Percentiles rank a stretch among this genome's conserved stretches.
These are phyloP conservation scores for Barnettozyma sucrosica DNA, from an alignment of 805 yeast species.

Conservation along the genomic window DNA sequence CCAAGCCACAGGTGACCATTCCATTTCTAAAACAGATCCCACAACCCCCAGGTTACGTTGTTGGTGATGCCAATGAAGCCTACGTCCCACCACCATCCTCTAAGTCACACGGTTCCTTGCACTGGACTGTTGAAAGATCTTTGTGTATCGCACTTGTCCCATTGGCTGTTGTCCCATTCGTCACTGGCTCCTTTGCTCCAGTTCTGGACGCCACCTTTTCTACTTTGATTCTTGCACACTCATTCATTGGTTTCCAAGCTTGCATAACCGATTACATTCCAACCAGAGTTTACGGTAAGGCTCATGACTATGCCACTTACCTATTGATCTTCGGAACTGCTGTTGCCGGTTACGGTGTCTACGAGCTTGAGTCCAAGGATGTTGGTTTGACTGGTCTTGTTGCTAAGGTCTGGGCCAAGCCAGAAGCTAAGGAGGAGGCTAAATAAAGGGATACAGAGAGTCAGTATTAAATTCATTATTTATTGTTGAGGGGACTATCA, in stretches of 20 bases:
- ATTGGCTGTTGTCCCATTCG: constrained; percentile 65
- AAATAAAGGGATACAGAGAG: constrained; percentile 2
- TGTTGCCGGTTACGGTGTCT: constrained; percentile 72
- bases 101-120: constrained; percentile 75
- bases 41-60: constrained; percentile 86
- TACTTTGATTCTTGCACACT: constrained; percentile 63
- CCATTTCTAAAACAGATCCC: constrained; percentile 54
- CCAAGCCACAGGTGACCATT: constrained; percentile 33
- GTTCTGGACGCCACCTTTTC: constrained; percentile 68
- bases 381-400: constrained; percentile 72
- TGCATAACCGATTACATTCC: constrained; percentile 95
- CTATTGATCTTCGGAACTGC: constrained; percentile 68
- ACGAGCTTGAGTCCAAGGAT: constrained; percentile 71
- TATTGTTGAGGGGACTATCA: constrained; percentile 1
- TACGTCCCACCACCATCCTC: constrained; percentile 57
- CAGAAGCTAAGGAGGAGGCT: constrained; percentile 20
- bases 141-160: constrained; percentile 73
- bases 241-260: constrained; percentile 80
- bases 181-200: constrained; percentile 67
- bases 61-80: constrained; percentile 93
- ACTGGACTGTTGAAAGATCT: constrained; percentile 87
- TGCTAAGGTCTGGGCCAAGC: constrained; percentile 49
- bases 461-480: constrained; percentile 6
- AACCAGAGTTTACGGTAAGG: constrained; percentile 71
- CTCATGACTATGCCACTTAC: constrained; percentile 64